Base-by-base conservation (phyloP, 495 filamentous ascomycete genomes). In the Cudoniella acicularis region DNA sequence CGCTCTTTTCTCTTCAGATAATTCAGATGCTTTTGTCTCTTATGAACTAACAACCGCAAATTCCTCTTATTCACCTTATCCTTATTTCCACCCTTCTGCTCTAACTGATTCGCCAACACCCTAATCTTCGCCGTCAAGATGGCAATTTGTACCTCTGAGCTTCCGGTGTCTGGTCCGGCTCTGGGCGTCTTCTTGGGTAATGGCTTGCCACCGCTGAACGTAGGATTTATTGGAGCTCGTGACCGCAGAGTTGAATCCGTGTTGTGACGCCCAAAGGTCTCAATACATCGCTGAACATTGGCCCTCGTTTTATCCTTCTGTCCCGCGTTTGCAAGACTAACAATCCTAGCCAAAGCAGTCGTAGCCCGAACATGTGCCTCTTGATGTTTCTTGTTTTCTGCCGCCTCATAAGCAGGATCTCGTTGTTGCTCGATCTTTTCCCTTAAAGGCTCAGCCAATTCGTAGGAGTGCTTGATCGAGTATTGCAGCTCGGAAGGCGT, bases 11-110 rank as follows among this genome's bases (percentile, higher is more conserved):
- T 80, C 72, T 89, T 81, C 74, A 99, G 74, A 70, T 98, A 98
- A 64, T 75, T 79, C 66, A 98, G 70, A 54, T 96, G 72, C 76
- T 91, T 95, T 73, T 96, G 92, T 67, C 94, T 77, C 74, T 86
- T 86, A 72, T 99, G 94, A 55, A 95, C 87, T 66, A 99, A 75
- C 54, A 92, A 54, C 54, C 89, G 77, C 67, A 99, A 65, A 77
- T 94, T 96, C 62, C 92, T 82, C 80, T 94, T 96, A 74, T 96
- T 97, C 64, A 91, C 82, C 77, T 94, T 97, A 69, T 99, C 94
- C 57, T 77, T 85, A 58, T 80, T 67, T 10, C 76, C 79, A 27
- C 78, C 77, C 47, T 73, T 70, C 27, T 68, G 75, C 67, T 82
- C 78, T 53, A 90, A 67, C 52, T 81, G 77, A 59, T 85, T 76